These are phyloP conservation scores for Ophiocordyceps camponoti-saundersi DNA, from an alignment of 2,329 filamentous ascomycete species.

Conservation along the genomic window DNA sequence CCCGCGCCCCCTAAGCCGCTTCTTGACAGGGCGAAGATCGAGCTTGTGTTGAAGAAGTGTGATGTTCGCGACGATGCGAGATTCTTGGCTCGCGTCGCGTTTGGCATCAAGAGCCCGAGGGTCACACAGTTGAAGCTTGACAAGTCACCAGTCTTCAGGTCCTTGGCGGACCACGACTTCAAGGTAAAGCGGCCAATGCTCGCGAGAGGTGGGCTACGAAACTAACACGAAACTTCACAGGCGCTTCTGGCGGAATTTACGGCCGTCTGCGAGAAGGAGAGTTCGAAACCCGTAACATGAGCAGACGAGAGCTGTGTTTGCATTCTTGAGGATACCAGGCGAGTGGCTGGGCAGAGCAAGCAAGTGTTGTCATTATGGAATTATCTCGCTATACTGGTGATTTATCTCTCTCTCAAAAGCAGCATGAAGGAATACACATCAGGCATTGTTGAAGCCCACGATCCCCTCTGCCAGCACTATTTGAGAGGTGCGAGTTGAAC, in stretches of 20 bases:
- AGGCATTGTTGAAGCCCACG: conserved; percentile 28
- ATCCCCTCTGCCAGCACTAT: conserved; percentile 27
- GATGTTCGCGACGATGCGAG: conserved; percentile 36
- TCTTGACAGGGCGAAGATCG: conserved; percentile 22
- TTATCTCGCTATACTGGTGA: background rate
- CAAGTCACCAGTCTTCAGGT: conserved; percentile 27
- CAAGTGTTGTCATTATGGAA: too few relatives aligned
- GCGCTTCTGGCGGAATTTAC: background rate
- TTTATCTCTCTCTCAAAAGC: background rate
- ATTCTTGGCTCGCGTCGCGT: conserved; percentile 41
- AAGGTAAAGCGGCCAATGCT: conserved; percentile 13
- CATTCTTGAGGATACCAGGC: background rate
- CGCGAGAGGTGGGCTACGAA: background rate
- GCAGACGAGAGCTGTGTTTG: background rate
- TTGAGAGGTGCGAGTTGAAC: conserved; percentile 7
- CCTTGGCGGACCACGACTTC: conserved; percentile 37
- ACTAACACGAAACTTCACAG: background rate
- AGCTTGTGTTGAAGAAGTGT: conserved; percentile 23
- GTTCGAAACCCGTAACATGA: background rate
- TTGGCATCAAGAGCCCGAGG: conserved; percentile 43
- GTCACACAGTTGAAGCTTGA: conserved; percentile 29
- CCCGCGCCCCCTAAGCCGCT: conserved; percentile 19
- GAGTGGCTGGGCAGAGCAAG: too few relatives aligned
- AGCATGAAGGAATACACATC: background rate
- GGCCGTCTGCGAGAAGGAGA: background rate